A percentile compares a stretch with the other conserved stretches of the same genome.
Conservation (phyloP, 805 yeast genomes). For the Candida mattraensis region DNA sequence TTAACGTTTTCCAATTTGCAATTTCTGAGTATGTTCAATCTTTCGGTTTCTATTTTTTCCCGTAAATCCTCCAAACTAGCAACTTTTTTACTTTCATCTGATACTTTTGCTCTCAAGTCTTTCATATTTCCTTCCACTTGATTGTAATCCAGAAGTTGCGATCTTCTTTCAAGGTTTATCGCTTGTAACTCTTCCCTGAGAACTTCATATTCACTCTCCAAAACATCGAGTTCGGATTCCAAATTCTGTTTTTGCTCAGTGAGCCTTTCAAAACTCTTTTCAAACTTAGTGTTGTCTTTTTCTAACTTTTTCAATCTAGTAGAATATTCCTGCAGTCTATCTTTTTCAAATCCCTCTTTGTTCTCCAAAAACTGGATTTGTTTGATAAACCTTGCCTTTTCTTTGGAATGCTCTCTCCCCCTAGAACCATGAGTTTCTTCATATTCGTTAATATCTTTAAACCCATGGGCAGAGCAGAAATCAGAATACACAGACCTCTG, state of each 20-base stretch:
- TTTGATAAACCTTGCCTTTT: conserved; percentile 58
- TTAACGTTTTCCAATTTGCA: conserved; percentile 72
- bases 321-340: conserved; percentile 52
- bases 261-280: conserved; percentile 33
- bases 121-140: conserved; percentile 31
- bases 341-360: conserved; percentile 63
- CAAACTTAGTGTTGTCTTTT: conserved; percentile 38
- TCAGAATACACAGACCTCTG: conserved; percentile 47
- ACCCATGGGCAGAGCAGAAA: conserved; percentile 57
- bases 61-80: conserved; percentile 50
- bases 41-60: conserved; percentile 54
- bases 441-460: conserved; percentile 60
- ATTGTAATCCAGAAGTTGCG: conserved; percentile 16
- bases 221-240: conserved; percentile 35
- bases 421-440: conserved; percentile 66
- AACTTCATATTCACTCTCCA: conserved; percentile 43
- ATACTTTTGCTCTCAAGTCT: conserved; percentile 35
- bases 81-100: conserved; percentile 33
- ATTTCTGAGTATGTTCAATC: conserved; percentile 58
- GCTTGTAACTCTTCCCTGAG: conserved; percentile 35
- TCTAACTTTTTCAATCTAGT: conserved; percentile 46
- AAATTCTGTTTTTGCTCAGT: conserved; percentile 34
- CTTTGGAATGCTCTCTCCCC: conserved; percentile 55
- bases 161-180: conserved; percentile 16
- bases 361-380: conserved; percentile 61